Evolutionary conservation across 2,329 filamentous ascomycete genomes (phyloP), one percentile per base, ranked within the genome.

Genomic region (Cadophora sp.): DNA sequence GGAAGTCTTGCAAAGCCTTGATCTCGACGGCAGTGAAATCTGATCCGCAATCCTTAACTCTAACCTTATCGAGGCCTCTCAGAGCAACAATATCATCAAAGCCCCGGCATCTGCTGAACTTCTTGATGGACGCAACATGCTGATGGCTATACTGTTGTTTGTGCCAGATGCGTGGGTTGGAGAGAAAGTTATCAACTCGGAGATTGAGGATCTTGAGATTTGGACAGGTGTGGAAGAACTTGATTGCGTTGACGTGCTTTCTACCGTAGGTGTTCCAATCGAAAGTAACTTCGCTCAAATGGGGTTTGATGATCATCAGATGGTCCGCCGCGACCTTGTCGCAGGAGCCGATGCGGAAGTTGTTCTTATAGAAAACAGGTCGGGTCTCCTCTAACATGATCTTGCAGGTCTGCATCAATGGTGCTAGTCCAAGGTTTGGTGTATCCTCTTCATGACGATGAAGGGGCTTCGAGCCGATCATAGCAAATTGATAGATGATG

Each of bases 341-440:
- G 9, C 31, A n/a, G 7, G 29, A 12, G 16, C 53, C 26, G 4
- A 72, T 37, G 3, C 34, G n/a, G 27, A 74, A 73, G 12, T 48
- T 69, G 31, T 74, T 75, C n/a, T 65, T 56, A 51, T 64, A 72
- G 50, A 73, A 73, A 51, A 74, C 68, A 4, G 61, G 37, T 4
- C n/a, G 9, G 3, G 64, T 64, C 64, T 75, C 72, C 24, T 51
- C 19, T 16, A 69, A 63, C 11, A 73, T 65, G 11, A 55, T 37
- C 51, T 67, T 69, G 50, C 65, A 71, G 26, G 68, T 66, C 16
- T 46, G 55, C 64, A 71, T 56, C n/a, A 75, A 53, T n/a, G 43
- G 43, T 12, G 66, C 63, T 11, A 73, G 50, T 11, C 24, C 68
- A 24, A 69, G 31, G 7, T 27, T 48, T 19, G 11, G 27, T 0